Evolutionary conservation across 805 yeast genomes (phyloP), one percentile per base, ranked within the genome.

Genomic region (Kazachstania africana): DNA sequence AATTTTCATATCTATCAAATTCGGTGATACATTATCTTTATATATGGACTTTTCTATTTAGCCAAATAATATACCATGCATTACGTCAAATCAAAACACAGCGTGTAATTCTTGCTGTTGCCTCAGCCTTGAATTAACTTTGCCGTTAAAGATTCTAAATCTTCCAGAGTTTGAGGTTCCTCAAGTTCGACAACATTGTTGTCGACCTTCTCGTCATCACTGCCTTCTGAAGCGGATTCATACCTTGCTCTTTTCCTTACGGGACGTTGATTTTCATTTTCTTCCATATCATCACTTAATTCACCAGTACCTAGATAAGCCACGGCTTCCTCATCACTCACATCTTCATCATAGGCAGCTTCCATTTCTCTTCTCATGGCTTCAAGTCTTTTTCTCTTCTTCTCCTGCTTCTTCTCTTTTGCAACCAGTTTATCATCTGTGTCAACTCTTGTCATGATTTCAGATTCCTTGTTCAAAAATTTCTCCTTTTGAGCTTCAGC

Each of bases 141-240:
- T 16, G 68, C 68, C 2, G 94, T 77, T 61, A 83, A 70, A 30
- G 93, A 85, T 64, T 91, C 98, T 57, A 91, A 68, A 50, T 91
- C 98, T 55, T 84, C 95, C 53, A 91, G 64, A 12, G 94, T 80
- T 47, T 83, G 80, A 12, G 96, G 96, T 46, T 76, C 82, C 44
- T 82, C 93, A 28, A 82, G 65, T 59, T 87, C 95, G 37, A 81
- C 62, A 28, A 79, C 28, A 25, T 24, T 31, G 26, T 50, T 55
- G 14, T 52, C 50, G 12, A 54, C 54, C 14, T 48, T 58, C 0
- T 52, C 60, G 13, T 44, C 56, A 13, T 46, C 49, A 6, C 22
- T 19, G 9, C 47, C 49, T 5, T 40, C 50, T 9, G 37, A 22
- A 5, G 20, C 24, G 3, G 32, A 23, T 14, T 25, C 33, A 17